Evolutionary conservation across 2,329 filamentous ascomycete genomes (phyloP), one percentile per base, ranked within the genome.

Genomic region (Colletotrichum australisinense): DNA sequence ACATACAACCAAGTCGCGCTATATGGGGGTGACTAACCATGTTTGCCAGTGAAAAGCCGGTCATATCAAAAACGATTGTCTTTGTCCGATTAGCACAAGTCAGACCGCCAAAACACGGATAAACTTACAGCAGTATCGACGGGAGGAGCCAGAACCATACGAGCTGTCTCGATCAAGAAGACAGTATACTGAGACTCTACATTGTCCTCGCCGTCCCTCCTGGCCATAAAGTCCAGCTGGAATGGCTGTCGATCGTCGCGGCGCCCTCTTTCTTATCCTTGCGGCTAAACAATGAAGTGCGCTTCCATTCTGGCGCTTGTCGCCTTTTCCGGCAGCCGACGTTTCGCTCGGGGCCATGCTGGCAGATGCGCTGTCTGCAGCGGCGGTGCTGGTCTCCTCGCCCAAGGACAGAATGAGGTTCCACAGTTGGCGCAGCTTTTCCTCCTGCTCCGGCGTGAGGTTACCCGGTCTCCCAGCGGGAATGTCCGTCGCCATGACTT

Each of bases 11-110:
- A 9, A 22, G 56, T 49, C 9, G 56, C 8, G 19, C 59, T 35
- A 63, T 24, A 22, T 26, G 49, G 5, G 19, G 16, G 57, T 19
- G 19, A 78, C 86, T 80, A 84, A 92, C 91, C 97, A 99, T 98
- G 83, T 99, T 99, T 19, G 95, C 93, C 85, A 98, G 88, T 22
- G 93, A 94, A 82, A 98, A 98, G 75, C 93, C 91, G 8, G 94
- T 97, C 94, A 99, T 96, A 82, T 99, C 97, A 80, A 99, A 99
- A 59, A 99, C 85, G 75, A 99, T 91, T 55, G 94, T 97, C 94
- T 97, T 72, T 8, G 63, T 57, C 26, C 8, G 9, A 14, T 75
- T 32, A 75, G 73, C 24, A 30, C 38, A 7, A 6, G 26, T 3
- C 19, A 11, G 14, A 22, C 11, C n/a, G 16, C 12, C 8, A 28